Percentiles rank a stretch among this genome's conserved stretches.
Conservation (phyloP, 2,329 filamentous ascomycete species). For the Biscogniauxia marginata region DNA sequence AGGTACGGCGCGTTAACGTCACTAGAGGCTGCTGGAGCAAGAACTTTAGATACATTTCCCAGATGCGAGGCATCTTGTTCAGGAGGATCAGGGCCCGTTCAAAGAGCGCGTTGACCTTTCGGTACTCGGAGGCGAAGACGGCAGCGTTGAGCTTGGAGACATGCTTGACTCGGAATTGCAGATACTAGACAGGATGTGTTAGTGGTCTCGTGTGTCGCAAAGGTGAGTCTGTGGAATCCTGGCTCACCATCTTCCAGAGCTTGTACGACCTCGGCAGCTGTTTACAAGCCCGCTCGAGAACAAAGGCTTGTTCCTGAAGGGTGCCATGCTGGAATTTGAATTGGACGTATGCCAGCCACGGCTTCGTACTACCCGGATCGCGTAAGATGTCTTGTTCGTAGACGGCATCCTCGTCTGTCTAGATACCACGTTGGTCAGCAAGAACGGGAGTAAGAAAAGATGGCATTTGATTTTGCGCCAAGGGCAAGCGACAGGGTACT, state of each 20-base stretch:
- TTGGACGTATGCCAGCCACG: slow-evolving; percentile 92
- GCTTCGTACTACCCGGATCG: slow-evolving; percentile 80
- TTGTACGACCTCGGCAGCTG: slow-evolving; percentile 95
- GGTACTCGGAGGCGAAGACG: slow-evolving; percentile 74
- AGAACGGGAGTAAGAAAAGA: too few species aligned
- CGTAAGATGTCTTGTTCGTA: slow-evolving; percentile 96
- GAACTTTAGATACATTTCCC: slow-evolving; percentile 96
- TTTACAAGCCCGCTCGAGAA: slow-evolving; percentile 86
- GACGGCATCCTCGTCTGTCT: slow-evolving; percentile 84
- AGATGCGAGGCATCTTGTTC: slow-evolving; percentile 98
- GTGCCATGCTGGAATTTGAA: slow-evolving; percentile 88
- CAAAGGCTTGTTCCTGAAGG: slow-evolving; percentile 77
- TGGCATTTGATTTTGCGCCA: too few species aligned
- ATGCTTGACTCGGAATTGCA: slow-evolving; percentile 80
- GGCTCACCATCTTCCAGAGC: slow-evolving; percentile 84
- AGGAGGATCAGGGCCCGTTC: slow-evolving; percentile 88
- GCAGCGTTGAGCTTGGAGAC: slow-evolving; percentile 80
- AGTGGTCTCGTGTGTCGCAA: slow-evolving; percentile 13
- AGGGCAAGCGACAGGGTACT: slow-evolving; percentile 8
- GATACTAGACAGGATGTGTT: slow-evolving; percentile 57
- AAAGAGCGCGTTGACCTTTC: slow-evolving; percentile 93
- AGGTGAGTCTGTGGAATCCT: slow-evolving; percentile 2
- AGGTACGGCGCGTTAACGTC: slow-evolving; percentile 80
- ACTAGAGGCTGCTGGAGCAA: slow-evolving; percentile 89
- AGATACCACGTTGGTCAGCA: slow-evolving; percentile 12